Base-by-base conservation (phyloP, 306 rosid species). In the Malus asiatica region DNA sequence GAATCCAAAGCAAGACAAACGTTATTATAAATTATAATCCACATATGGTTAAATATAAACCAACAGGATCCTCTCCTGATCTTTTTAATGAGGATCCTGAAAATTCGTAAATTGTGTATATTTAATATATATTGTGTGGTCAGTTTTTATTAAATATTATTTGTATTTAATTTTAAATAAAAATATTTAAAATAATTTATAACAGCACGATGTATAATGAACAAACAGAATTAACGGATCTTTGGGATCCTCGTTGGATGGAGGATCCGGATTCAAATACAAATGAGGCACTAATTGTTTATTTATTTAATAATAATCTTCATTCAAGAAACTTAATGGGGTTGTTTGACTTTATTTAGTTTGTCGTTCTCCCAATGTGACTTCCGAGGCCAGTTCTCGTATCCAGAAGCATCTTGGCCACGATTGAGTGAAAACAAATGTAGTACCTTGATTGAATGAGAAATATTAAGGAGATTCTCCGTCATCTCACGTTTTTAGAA, bases 191-290 rank as follows among this genome's bases (percentile, higher is more conserved):
- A 33, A 33, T 33, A 33, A 33, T 33, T 33, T 33, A 0, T 33
- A 1, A 33, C 0, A 33, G 3, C 1, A 33, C 1, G 0, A 33
- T 33, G 0, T 33, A 33, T 0, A 0, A 33, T 33, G 1, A 33
- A 33, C 1, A 1, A 5, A 5, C 7, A 33, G 5, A 3, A 33
- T 33, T 33, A 1, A 33, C 0, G 1, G 1, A 33, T 33, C 35
- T 5, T 33, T 33, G 1, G 0, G 0, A 33, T 33, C 1, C 35
- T 5, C 7, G 7, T 33, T 1, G 35, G 1, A 33, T 33, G 7
- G 0, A 5, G 7, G 1, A 33, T 33, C 35, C 1, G 8, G 2
- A 5, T 33, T 5, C 38, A 33, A 33, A 33, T 33, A 33, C 8
- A 33, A 33, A 38, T 38, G 9, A 7, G 42, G 42, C 42, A 38